phyloP scores from a whole-genome alignment of 2,329 filamentous ascomycete species.

The Clarireedia hainanense region DNA sequence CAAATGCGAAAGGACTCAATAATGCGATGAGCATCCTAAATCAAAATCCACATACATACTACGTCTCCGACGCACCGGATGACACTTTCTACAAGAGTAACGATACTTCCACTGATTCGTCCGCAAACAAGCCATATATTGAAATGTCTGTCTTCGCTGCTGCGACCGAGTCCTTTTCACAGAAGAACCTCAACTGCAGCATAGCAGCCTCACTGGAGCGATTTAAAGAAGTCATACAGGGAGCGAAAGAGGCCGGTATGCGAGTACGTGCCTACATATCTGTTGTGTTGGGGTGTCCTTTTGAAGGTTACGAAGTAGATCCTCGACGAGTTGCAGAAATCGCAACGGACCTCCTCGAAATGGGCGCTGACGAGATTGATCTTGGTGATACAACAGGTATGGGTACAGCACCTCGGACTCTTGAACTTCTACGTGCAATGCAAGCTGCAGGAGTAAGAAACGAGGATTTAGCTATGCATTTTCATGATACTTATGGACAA shows the following conservation, averaged over 20 bases:
- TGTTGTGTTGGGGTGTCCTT: conserved; percentile 74
- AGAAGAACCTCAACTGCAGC: conserved; percentile 75
- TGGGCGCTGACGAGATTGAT: conserved; percentile 86
- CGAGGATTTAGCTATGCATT: conserved; percentile 72
- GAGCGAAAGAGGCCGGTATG: conserved; percentile 56
- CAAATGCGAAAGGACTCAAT: conserved; percentile 65
- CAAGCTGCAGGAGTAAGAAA: conserved; percentile 58
- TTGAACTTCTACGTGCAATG: conserved; percentile 56
- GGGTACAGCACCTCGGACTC: conserved; percentile 68
- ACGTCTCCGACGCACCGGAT: conserved; percentile 36
- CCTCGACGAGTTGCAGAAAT: conserved; percentile 58
- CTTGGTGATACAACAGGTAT: conserved; percentile 88
- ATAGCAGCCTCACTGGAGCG: conserved; percentile 64
- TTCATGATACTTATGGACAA: conserved; percentile 84
- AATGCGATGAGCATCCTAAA: conserved; percentile 50
- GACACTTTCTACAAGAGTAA: neutral
- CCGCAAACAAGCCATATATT: conserved; percentile 36
- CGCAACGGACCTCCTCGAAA: conserved; percentile 64
- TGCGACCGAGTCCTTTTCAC: conserved; percentile 72
- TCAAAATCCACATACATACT: conserved; percentile 44
- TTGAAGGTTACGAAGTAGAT: conserved; percentile 57
- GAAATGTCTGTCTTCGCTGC: conserved; percentile 77
- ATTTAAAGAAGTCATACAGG: conserved; percentile 62
- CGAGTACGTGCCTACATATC: conserved; percentile 74
- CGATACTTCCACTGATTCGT: neutral